Percentiles rank a stretch among this genome's conserved stretches.
Evolutionary conservation across 176 grass and related monocot species (phyloP).

Genomic region (Juncus effusus): DNA sequence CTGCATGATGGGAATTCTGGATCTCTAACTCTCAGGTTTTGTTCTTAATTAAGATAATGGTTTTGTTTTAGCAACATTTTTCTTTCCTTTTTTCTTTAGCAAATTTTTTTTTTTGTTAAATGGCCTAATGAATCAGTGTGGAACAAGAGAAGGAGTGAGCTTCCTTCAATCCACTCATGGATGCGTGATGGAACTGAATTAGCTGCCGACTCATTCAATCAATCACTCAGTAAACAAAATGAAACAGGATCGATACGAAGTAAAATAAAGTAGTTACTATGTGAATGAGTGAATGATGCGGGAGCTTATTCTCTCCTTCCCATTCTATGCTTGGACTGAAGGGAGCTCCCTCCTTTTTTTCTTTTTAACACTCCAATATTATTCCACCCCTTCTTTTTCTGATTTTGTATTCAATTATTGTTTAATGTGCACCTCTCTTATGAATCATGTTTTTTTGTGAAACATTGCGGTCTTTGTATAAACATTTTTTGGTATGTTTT

Average conservation of each 20-base stretch:
- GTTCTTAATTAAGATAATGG: too few relatives aligned
- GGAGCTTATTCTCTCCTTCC: slow-evolving; percentile 43
- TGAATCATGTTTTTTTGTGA: too few relatives aligned
- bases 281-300: slow-evolving; percentile 52
- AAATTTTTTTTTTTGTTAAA: too few relatives aligned
- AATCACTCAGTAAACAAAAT: slow-evolving; percentile 31
- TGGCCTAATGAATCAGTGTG: too few relatives aligned
- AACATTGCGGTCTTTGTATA: too few relatives aligned
- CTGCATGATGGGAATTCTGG: too few relatives aligned
- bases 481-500: too few relatives aligned
- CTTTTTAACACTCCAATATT: not conserved
- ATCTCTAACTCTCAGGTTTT: too few relatives aligned
- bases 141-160: slow-evolving; percentile 17
- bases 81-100: too few relatives aligned
- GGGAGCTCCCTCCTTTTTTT: slow-evolving; percentile 45
- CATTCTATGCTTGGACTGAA: slow-evolving; percentile 49
- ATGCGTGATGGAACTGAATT: slow-evolving; percentile 33
- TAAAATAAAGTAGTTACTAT: slow-evolving; percentile 3
- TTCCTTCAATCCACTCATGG: slow-evolving; percentile 45
- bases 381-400: not conserved
- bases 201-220: slow-evolving; percentile 50
- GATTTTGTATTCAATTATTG: too few relatives aligned
- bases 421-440: too few relatives aligned
- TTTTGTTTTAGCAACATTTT: too few relatives aligned
- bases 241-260: not conserved